Percentiles rank a stretch among this genome's conserved stretches.
Evolutionary conservation across 2,329 filamentous ascomycete genomes (phyloP).

Genomic region (Shiraia bambusicola): DNA sequence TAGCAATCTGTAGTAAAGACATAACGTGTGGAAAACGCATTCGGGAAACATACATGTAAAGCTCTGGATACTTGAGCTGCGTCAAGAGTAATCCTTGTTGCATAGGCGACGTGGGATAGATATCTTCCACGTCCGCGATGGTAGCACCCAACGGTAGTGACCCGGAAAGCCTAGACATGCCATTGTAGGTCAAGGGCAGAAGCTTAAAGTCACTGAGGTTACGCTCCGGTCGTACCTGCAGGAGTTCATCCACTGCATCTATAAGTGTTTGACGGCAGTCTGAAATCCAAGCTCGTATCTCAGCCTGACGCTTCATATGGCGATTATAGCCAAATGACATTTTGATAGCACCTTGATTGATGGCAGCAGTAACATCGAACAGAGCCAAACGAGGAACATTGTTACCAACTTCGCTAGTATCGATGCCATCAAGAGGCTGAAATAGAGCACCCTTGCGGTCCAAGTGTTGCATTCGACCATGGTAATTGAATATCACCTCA

Average conservation of each 20-base stretch:
- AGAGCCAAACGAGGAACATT: slow-evolving; percentile 33
- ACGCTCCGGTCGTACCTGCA: slow-evolving; percentile 27
- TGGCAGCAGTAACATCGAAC: slow-evolving; percentile 35
- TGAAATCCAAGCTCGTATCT: slow-evolving; percentile 34
- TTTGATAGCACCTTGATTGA: slow-evolving; percentile 33
- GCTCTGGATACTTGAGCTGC: slow-evolving; percentile 31
- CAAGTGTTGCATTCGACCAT: slow-evolving; percentile 33
- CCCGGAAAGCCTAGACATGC: slow-evolving; percentile 22
- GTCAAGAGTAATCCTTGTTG: slow-evolving; percentile 35
- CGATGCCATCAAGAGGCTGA: slow-evolving; percentile 21
- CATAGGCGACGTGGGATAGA: slow-evolving; percentile 36
- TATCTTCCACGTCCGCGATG: slow-evolving; percentile 29
- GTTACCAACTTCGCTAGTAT: slow-evolving; percentile 27
- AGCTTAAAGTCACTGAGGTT: slow-evolving; percentile 34
- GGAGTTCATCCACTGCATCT: slow-evolving; percentile 32
- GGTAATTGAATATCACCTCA: slow-evolving; percentile 38
- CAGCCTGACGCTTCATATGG: slow-evolving; percentile 31
- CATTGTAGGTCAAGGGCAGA: slow-evolving; percentile 35
- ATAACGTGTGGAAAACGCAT: no score
- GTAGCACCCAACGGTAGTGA: slow-evolving; percentile 20
- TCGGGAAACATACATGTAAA: slow-evolving; percentile 21
- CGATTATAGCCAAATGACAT: slow-evolving; percentile 37
- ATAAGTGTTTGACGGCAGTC: slow-evolving; percentile 32
- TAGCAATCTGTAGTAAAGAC: no score
- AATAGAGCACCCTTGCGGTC: slow-evolving; percentile 34